A percentile compares a stretch with the other conserved stretches of the same genome.
phyloP scores from a whole-genome alignment of 106 monocot species.

The Chionographis japonica region DNA sequence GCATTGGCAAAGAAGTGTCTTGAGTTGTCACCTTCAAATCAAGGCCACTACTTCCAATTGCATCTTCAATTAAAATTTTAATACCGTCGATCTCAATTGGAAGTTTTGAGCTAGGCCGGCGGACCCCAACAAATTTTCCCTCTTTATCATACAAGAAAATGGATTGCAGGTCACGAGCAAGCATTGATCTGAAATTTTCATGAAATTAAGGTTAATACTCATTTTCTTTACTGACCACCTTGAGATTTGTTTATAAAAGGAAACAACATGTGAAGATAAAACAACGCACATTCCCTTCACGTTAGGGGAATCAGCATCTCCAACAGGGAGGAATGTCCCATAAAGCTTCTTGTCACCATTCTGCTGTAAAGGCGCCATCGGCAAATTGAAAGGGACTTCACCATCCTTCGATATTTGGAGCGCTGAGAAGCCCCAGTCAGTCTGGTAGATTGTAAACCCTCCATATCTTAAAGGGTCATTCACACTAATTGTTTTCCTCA shows the following conservation, averaged over 20 bases:
- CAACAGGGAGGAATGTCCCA: slow-evolving; percentile 80
- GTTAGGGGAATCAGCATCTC: slow-evolving; percentile 49
- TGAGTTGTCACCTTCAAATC: slow-evolving; percentile 67
- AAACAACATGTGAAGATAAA: not conserved
- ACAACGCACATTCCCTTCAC: slow-evolving; percentile 90
- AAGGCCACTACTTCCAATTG: slow-evolving; percentile 94
- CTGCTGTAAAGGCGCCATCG: slow-evolving; percentile 66
- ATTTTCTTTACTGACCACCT: not conserved
- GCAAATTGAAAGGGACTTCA: slow-evolving; percentile 94
- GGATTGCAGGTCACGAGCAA: slow-evolving; percentile 92
- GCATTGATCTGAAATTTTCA: slow-evolving; percentile 74
- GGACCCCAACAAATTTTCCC: slow-evolving; percentile 92
- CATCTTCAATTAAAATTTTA: slow-evolving; percentile 87
- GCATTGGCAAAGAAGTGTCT: not conserved
- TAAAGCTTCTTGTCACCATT: slow-evolving; percentile 92
- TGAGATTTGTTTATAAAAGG: not conserved
- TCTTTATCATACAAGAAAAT: slow-evolving; percentile 82
- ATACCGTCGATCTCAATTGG: slow-evolving; percentile 89
- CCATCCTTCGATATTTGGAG: slow-evolving; percentile 83
- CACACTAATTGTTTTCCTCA: slow-evolving; percentile 95
- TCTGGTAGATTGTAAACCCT: slow-evolving; percentile 91
- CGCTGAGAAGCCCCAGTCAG: slow-evolving; percentile 96
- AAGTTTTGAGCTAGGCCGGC: slow-evolving; percentile 77
- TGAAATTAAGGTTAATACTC: not conserved
- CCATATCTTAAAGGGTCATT: slow-evolving; percentile 91